Base-by-base conservation (phyloP, 1,284 basidiomycete species). In the Leccinum glutinopallens region DNA sequence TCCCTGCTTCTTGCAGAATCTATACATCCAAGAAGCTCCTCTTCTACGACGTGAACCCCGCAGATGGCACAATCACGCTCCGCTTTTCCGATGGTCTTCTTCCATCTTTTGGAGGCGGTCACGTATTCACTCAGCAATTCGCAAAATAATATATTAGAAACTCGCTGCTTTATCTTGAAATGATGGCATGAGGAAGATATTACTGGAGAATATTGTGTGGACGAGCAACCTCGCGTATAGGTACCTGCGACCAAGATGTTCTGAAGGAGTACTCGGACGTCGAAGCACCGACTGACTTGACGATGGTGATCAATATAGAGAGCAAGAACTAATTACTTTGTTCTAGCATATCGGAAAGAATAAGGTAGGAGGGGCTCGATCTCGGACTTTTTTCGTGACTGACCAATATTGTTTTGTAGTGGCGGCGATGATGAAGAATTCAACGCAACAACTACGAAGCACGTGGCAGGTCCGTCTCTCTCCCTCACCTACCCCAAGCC, bases 261-360 rank as follows among this genome's bases (percentile, higher is more conserved):
- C 4, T 35, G 19, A 66, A 67, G 15, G 62, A 69, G 17, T 65
- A 69, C 37, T 81, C 81, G 2, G 70, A 71, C 2, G 78, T 81
- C 61, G 73, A 77, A 25, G 70, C 72, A 5, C 69, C 80, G n/a
- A 69, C 67, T 9, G 69, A 82, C 39, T 41, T 41, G 6, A 73
- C 78, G 6, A 61, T 80, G 61, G 82, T 84, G 12, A 61, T 66
- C 25, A 22, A 58, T 3, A 41, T 51, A n/a, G 17, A 25, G 25
- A 4, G 19, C 59, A 69, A 2, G 10, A 10, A 61, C 9, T 51
- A 2, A 67, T 33, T 46, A 4, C 3, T 41, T 25, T 41, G 39
- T 53, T 55, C n/a, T 62, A 84, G 82, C 80, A 82, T 65, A 69
- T 80, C 8, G 82, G 81, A 32, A 80, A 77, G 63, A 70, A 79